phyloP scores from a whole-genome alignment of 139 green algal species.

The Picochlorum sp. region DNA sequence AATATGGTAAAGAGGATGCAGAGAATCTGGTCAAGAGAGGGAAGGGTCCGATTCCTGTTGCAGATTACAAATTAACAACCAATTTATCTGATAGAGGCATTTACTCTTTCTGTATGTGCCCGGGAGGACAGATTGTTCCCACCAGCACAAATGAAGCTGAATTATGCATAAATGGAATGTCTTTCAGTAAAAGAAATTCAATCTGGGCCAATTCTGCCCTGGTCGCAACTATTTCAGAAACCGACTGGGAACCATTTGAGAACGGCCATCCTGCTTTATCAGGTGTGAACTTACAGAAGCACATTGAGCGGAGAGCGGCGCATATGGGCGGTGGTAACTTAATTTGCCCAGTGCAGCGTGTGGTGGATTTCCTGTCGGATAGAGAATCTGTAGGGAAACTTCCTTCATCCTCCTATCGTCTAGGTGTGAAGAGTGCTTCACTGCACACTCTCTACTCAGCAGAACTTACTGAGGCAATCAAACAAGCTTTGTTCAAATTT shows the following conservation, averaged over 20 bases:
- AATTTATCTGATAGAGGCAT: slow-evolving; percentile 33
- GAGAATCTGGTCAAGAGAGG: slow-evolving; percentile 43
- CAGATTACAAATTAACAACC: slow-evolving; percentile 63
- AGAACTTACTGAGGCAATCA: slow-evolving; percentile 43
- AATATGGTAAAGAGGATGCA: slow-evolving; percentile 52
- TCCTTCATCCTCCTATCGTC: slow-evolving; percentile 61
- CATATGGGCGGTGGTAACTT: slow-evolving; percentile 54
- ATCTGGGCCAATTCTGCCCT: slow-evolving; percentile 75
- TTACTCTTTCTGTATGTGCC: slow-evolving; percentile 90
- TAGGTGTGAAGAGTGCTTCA: slow-evolving; percentile 46
- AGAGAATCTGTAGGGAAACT: slow-evolving; percentile 18
- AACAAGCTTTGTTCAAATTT: slow-evolving; percentile 45
- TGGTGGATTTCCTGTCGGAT: slow-evolving; percentile 60
- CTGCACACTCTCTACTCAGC: slow-evolving; percentile 66
- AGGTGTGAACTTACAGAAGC: slow-evolving; percentile 55
- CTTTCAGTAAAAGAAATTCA: slow-evolving; percentile 52
- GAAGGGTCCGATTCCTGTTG: slow-evolving; percentile 66
- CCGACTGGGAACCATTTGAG: slow-evolving; percentile 54
- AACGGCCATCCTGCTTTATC: slow-evolving; percentile 39
- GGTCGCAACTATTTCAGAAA: slow-evolving; percentile 46
- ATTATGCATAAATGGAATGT: slow-evolving; percentile 88
- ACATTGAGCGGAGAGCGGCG: slow-evolving; percentile 37
- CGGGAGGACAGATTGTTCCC: slow-evolving; percentile 64
- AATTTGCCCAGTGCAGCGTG: slow-evolving; percentile 60
- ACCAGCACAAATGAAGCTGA: slow-evolving; percentile 52